Conservation (phyloP, 2,329 filamentous ascomycete species). For the Juglanconis sp. region DNA sequence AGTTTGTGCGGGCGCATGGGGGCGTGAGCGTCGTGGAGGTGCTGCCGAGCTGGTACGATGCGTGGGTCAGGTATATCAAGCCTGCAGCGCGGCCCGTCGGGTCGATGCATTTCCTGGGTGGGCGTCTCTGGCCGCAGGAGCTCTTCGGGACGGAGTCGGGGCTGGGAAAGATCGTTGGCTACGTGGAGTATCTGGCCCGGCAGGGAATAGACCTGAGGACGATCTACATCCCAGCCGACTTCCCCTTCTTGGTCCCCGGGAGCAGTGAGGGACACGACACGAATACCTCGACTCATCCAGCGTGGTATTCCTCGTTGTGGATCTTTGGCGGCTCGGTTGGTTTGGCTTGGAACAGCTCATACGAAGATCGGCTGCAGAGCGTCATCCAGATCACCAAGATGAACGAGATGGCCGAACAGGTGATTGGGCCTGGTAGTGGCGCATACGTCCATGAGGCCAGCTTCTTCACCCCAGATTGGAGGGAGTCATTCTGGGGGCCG, state of each 20-base stretch:
- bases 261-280: not conserved
- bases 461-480: not conserved
- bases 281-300: not conserved
- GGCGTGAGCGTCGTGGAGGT: constrained; percentile 2
- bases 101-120: not conserved
- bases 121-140: not conserved
- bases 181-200: not conserved
- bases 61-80: constrained; percentile 6
- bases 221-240: not conserved
- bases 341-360: constrained; percentile 5
- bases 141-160: constrained; percentile 1
- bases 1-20: constrained; percentile 2
- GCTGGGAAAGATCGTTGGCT: not conserved
- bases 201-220: not conserved
- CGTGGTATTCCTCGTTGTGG: not conserved
- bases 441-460: constrained; percentile 2
- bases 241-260: not conserved
- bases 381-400: not conserved
- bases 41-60: not conserved
- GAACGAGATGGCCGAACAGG: not conserved
- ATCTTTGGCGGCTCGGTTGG: not conserved
- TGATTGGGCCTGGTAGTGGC: not conserved
- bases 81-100: not conserved
- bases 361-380: not conserved
- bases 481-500: not conserved